phyloP scores from a whole-genome alignment of 139 green algal species.

The Ostreobium quekettii region DNA sequence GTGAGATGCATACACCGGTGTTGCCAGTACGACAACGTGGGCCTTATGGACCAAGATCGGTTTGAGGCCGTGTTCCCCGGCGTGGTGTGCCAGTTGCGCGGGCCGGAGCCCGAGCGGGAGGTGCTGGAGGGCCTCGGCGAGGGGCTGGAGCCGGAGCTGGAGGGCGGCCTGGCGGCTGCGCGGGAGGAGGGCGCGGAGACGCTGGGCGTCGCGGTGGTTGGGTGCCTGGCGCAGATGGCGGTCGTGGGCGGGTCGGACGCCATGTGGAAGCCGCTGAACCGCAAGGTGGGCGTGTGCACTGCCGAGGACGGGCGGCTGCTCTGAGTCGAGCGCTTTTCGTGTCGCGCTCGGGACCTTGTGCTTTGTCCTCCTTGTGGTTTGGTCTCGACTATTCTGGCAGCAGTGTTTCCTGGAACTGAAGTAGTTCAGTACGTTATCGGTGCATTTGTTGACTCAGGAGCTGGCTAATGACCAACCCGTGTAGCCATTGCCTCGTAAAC shows the following conservation, averaged over 20 bases:
- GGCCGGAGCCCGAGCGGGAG: slow-evolving; percentile 18
- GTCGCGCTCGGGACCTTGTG: no score
- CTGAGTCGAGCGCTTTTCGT: no score
- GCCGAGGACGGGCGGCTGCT: neutral
- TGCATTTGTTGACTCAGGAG: no score
- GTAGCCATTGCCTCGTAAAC: no score
- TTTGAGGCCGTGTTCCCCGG: slow-evolving; percentile 56
- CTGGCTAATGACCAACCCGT: no score
- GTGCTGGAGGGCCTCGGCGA: slow-evolving; percentile 9
- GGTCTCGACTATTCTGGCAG: no score
- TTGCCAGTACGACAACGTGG: slow-evolving; percentile 67
- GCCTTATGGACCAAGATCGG: slow-evolving; percentile 56
- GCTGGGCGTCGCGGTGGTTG: slow-evolving; percentile 31
- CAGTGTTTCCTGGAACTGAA: no score
- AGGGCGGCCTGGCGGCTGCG: slow-evolving; percentile 13
- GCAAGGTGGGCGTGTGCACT: slow-evolving; percentile 25
- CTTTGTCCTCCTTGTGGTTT: no score
- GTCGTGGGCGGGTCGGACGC: slow-evolving; percentile 56
- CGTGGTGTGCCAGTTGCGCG: slow-evolving; percentile 43
- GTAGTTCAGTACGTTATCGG: no score
- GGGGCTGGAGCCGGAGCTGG: slow-evolving; percentile 20
- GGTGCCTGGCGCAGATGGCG: slow-evolving; percentile 62
- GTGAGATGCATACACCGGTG: slow-evolving; percentile 69
- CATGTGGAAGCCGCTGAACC: slow-evolving; percentile 80
- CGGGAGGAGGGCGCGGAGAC: slow-evolving; percentile 6